Conservation (phyloP, 345 rosid genomes). For the Eucalyptus polyanthemos region DNA sequence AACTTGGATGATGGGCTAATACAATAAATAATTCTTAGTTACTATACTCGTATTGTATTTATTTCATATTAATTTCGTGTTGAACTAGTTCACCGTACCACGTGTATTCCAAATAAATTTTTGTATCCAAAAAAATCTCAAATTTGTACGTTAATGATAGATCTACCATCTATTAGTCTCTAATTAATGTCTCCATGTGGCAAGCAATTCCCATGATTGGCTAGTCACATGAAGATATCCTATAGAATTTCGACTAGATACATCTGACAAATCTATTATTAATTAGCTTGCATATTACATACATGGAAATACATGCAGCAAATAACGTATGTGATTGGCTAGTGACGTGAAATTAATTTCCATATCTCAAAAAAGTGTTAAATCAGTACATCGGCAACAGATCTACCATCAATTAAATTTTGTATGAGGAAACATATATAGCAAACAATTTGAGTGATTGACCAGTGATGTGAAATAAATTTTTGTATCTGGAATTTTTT, state of each 20-base stretch:
- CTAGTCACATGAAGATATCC: no score
- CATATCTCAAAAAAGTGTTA: no score
- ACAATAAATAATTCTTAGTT: background rate
- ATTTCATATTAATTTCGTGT: background rate
- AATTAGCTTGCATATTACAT: no score
- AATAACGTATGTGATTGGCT: no score
- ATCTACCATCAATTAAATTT: no score
- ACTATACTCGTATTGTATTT: accelerated
- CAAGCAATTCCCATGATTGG: background rate
- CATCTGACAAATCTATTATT: background rate
- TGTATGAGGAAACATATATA: no score
- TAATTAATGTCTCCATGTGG: background rate
- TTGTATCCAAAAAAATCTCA: background rate
- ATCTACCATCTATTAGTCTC: accelerated
- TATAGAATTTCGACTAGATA: no score
- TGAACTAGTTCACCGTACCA: accelerated
- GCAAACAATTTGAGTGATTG: background rate
- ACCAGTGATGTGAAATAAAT: no score
- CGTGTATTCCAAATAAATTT: no score
- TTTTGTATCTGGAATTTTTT: no score
- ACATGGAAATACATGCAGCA: no score
- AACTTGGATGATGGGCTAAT: background rate
- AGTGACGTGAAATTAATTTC: no score
- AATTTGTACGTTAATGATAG: accelerated
- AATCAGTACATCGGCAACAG: accelerated